Evolutionary conservation across 1,284 basidiomycete species (phyloP).

Genomic region (Ceratobasidium sp.): DNA sequence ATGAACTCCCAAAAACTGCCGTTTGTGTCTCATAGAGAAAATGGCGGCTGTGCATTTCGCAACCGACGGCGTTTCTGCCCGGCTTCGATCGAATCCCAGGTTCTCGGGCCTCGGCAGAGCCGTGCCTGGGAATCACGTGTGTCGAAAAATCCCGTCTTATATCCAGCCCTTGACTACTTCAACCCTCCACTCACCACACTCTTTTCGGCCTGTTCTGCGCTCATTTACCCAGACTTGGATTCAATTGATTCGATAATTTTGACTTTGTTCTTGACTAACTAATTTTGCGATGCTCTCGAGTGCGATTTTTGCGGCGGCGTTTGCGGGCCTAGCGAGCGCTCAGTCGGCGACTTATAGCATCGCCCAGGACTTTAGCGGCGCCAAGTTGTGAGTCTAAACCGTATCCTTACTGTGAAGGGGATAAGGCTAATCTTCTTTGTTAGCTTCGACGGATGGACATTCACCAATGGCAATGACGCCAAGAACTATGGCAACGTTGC

Average conservation of each 20-base stretch:
- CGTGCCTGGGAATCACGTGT: slow-evolving; percentile 34
- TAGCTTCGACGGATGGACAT: slow-evolving; percentile 49
- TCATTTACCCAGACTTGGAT: slow-evolving; percentile 3
- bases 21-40: background rate
- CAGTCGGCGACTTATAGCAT: slow-evolving; percentile 22
- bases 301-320: slow-evolving; percentile 5
- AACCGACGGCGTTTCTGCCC: slow-evolving; percentile 25
- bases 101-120: background rate
- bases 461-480: slow-evolving; percentile 48
- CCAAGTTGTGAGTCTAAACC: slow-evolving; percentile 25
- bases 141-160: background rate
- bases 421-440: background rate
- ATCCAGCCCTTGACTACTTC: background rate
- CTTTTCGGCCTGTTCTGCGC: slow-evolving; percentile 4
- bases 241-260: slow-evolving; percentile 12
- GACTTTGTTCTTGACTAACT: background rate
- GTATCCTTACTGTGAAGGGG: background rate
- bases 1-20: background rate
- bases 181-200: slow-evolving; percentile 9
- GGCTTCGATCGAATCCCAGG: background rate
- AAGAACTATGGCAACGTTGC: slow-evolving; percentile 50
- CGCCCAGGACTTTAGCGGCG: slow-evolving; percentile 32
- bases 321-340: slow-evolving; percentile 10
- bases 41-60: background rate
- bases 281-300: slow-evolving; percentile 15